Evolutionary conservation across 192 early-diverging fungal genomes (phyloP).

Genomic region (Coemansia aciculifera): DNA sequence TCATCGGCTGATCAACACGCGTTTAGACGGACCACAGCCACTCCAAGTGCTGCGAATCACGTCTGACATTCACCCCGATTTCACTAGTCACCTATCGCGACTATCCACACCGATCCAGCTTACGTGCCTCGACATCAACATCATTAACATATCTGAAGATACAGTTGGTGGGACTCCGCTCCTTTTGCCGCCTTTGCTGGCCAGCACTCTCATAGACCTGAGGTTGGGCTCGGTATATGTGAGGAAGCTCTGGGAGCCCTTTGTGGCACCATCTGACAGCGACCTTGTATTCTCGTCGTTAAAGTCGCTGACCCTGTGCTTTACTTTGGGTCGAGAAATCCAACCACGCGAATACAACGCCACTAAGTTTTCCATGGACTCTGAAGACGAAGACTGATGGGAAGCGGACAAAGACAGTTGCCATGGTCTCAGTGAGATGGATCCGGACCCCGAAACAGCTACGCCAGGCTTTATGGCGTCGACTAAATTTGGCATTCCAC

Average conservation of each 20-base stretch:
- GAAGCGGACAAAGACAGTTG: not conserved
- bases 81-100: not conserved
- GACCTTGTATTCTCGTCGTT: constrained; percentile 11
- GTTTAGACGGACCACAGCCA: not conserved
- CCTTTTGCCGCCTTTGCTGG: not conserved
- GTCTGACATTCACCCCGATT: constrained; percentile 3
- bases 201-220: constrained; percentile 14
- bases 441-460: not conserved
- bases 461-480: not conserved
- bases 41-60: not conserved
- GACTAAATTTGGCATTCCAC: not conserved
- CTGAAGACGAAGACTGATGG: not conserved
- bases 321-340: not conserved
- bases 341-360: not conserved
- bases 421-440: not conserved
- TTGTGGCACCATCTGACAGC: not conserved
- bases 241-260: not conserved
- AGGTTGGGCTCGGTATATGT: constrained; percentile 2
- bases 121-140: not conserved
- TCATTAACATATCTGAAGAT: not conserved
- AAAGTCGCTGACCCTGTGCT: constrained; percentile 12
- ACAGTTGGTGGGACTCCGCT: not conserved
- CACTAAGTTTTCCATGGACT: not conserved
- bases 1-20: constrained; percentile 17
- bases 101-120: not conserved